Conservation (phyloP, 352 stramenopile genomes). For the Aphanomyces euteiches region DNA sequence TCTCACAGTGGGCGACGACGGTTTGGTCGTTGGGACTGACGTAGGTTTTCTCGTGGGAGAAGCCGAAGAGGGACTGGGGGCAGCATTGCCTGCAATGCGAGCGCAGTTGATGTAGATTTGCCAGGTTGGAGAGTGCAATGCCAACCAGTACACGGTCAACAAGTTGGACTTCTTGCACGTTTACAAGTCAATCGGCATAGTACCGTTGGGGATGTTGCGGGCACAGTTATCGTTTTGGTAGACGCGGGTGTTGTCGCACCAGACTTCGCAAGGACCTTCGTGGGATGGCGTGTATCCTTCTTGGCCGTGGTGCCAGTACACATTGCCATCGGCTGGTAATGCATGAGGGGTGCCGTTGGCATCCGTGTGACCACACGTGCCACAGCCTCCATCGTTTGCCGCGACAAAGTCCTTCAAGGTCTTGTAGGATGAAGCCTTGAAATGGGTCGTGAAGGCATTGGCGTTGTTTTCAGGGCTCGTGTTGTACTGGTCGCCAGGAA, state of each 20-base stretch:
- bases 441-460: neutral
- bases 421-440: constrained; percentile 4
- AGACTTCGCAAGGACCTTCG: constrained; percentile 32
- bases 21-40: neutral
- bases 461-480: constrained; percentile 7
- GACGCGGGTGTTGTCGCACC: constrained; percentile 30
- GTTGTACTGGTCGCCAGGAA: constrained; percentile 4
- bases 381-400: neutral
- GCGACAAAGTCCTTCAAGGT: constrained; percentile 7
- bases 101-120: constrained; percentile 32
- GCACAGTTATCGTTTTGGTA: constrained; percentile 30
- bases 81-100: neutral
- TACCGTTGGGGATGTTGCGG: constrained; percentile 9
- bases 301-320: constrained; percentile 10
- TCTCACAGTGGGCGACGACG: no score
- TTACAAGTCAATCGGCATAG: constrained; percentile 31
- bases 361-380: constrained; percentile 10
- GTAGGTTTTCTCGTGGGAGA: neutral
- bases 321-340: neutral
- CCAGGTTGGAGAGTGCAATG: constrained; percentile 29
- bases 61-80: neutral
- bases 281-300: constrained; percentile 9
- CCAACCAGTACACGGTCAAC: constrained; percentile 33
- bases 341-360: constrained; percentile 1
- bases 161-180: constrained; percentile 32